Evolutionary conservation across 768 basidiomycete genomes (phyloP), one percentile per base, ranked within the genome.

Genomic region (Tricholoma bakamatsutake): DNA sequence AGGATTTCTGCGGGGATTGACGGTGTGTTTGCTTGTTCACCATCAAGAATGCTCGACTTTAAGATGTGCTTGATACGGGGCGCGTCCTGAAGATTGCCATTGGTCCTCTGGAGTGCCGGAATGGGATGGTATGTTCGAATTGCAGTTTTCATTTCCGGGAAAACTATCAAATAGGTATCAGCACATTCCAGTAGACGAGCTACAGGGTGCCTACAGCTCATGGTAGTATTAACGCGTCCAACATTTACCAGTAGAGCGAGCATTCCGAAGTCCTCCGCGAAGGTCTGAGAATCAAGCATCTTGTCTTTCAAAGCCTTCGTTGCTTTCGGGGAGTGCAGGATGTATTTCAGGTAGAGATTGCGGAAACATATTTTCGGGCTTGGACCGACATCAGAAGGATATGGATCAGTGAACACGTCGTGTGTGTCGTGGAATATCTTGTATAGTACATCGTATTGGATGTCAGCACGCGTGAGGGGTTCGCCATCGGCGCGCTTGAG

Each of bases 361-460:
- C 81, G 80, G 71, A 90, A 92, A 50, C 76, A 67, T 63, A 81
- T 53, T 70, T 77, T 72, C 60, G 58, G 56, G 18, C 58, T 37
- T 52, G 62, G 42, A 54, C 55, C 50, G 51, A 61, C 55, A 51
- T 59, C 15, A 56, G 55, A 58, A 42, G 65, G 53, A 53, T 71
- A 73, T 21, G 79, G 78, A 65, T 78, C 70, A 50, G 80, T 77
- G 64, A 82, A 82, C 49, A 76, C 87, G 53, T 75, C 67, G 2
- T 78, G 78, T 30, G 74, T 71, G 73, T 94, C 84, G 57, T 77
- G 76, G 72, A 95, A 96, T 63, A 95, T 82, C 69, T 76, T 73
- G 61, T 84, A 65, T 53, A 96, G 84, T 51, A 94, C 79, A 72
- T 93, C 90, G 69, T 83, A 87, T 70, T 90, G 87, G 46, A 90